Conservation (phyloP, 331 rosid genomes). For the Rosa hybrid region DNA sequence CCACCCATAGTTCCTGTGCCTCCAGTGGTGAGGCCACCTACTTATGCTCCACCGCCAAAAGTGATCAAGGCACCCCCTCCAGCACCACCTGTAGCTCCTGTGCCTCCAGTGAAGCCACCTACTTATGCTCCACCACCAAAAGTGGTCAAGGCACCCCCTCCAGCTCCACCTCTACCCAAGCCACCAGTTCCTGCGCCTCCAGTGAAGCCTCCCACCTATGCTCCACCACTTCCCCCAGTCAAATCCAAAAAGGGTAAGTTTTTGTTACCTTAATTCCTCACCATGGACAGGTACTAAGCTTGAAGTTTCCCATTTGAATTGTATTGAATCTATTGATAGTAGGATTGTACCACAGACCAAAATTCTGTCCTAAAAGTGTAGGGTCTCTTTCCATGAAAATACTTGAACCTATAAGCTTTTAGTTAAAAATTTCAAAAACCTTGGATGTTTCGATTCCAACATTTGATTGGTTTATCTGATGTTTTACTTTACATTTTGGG, state of each 20-base stretch:
- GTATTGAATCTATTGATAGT: background rate
- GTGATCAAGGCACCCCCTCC: slow-evolving; percentile 23
- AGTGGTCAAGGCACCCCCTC: slow-evolving; percentile 16
- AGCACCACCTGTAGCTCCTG: slow-evolving; percentile 1
- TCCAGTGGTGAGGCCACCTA: slow-evolving; percentile 22
- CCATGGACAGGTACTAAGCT: background rate
- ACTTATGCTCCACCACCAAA: slow-evolving; percentile 11
- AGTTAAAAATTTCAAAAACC: background rate
- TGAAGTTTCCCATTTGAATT: background rate
- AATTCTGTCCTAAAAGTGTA: background rate
- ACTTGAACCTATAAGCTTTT: background rate
- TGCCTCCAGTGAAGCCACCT: slow-evolving; percentile 28
- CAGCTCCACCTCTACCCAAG: slow-evolving; percentile 19
- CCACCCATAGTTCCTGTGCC: slow-evolving; percentile 3
- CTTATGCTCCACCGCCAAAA: slow-evolving; percentile 8
- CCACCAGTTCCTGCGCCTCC: slow-evolving; percentile 18
- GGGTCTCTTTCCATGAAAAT: background rate
- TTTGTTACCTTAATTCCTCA: background rate
- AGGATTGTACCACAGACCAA: background rate
- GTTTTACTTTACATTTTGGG: background rate
- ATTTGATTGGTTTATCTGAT: background rate
- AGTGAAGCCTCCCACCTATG: slow-evolving; percentile 34
- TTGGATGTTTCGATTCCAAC: background rate
- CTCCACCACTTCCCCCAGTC: slow-evolving; percentile 50
- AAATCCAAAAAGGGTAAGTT: slow-evolving; percentile 52